A percentile compares a stretch with the other conserved stretches of the same genome.
phyloP scores from a whole-genome alignment of 2,329 filamentous ascomycete genomes.

The Helicocarpus griseus region DNA sequence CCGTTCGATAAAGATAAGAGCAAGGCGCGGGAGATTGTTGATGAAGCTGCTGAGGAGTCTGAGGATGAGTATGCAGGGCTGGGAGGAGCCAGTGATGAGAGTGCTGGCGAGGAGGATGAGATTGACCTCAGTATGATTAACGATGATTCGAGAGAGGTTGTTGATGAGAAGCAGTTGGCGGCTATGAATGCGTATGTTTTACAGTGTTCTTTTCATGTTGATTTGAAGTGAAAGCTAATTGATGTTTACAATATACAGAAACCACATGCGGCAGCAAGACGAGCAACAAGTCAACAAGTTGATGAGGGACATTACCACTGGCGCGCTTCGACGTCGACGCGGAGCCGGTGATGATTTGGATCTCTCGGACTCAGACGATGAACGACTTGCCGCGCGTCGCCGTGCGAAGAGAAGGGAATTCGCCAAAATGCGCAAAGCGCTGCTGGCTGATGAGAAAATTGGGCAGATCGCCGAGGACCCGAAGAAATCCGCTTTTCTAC shows the following conservation, averaged over 20 bases:
- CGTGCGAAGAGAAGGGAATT: slow-evolving; percentile 81
- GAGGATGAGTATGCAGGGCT: slow-evolving; percentile 96
- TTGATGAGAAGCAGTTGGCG: slow-evolving; percentile 70
- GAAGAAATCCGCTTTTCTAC: slow-evolving; percentile 81
- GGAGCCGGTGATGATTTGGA: slow-evolving; percentile 63
- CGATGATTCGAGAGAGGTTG: slow-evolving; percentile 66
- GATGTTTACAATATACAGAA: slow-evolving; percentile 39
- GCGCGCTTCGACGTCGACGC: slow-evolving; percentile 73
- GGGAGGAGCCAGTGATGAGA: slow-evolving; percentile 81
- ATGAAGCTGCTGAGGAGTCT: slow-evolving; percentile 93
- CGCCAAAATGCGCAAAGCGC: slow-evolving; percentile 79
- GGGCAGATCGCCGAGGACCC: slow-evolving; percentile 83
- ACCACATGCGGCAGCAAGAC: slow-evolving; percentile 68
- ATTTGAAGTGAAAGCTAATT: neutral
- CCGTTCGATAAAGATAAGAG: slow-evolving; percentile 77
- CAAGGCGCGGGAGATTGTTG: slow-evolving; percentile 74
- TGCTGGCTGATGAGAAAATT: slow-evolving; percentile 80
- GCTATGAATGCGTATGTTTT: slow-evolving; percentile 75
- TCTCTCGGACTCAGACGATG: slow-evolving; percentile 85
- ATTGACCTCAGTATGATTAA: slow-evolving; percentile 83
- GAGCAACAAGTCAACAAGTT: slow-evolving; percentile 85
- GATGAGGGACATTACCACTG: slow-evolving; percentile 85
- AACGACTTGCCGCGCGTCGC: slow-evolving; percentile 59
- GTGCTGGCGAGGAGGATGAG: slow-evolving; percentile 64
- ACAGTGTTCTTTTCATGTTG: neutral